phyloP scores from a whole-genome alignment of 495 filamentous ascomycete genomes.

The Oidiodendron maius region DNA sequence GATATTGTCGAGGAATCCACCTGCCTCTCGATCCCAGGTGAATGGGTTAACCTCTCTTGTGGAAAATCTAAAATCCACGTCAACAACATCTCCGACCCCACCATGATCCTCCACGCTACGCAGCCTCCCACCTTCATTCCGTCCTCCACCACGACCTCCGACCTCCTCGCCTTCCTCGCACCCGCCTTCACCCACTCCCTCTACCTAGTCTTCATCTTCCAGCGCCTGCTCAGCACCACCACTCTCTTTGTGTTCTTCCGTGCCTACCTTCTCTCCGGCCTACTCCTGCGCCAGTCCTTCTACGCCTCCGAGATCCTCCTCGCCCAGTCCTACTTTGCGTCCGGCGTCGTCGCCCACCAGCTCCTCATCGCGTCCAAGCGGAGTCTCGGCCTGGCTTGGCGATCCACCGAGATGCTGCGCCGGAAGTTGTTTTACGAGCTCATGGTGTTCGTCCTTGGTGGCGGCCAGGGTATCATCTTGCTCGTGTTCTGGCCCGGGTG shows the following conservation, averaged over 20 bases:
- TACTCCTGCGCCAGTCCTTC: conserved; percentile 9
- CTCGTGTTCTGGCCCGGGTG: conserved; percentile 21
- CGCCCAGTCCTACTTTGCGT: conserved; percentile 6
- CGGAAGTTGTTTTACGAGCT: conserved; percentile 17
- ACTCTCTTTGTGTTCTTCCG: conserved; percentile 7
- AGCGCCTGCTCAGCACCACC: conserved; percentile 5
- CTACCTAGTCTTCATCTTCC: conserved; percentile 2
- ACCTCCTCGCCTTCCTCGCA: neutral
- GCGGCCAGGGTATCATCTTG: conserved; percentile 13
- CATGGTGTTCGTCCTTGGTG: conserved; percentile 17
- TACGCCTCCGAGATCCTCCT: conserved; percentile 6
- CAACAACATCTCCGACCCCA: too few species aligned
- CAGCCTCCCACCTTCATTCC: neutral
- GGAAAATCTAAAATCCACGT: too few species aligned
- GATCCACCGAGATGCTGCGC: conserved; percentile 7
- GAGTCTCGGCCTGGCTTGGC: conserved; percentile 8
- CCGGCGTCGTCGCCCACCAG: neutral
- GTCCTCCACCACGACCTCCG: neutral
- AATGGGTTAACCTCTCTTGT: too few species aligned
- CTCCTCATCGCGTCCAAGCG: neutral
- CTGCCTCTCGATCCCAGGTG: too few species aligned
- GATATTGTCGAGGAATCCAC: too few species aligned
- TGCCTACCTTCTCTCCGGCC: conserved; percentile 4
- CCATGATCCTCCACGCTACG: neutral
- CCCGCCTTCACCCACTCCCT: neutral